A percentile compares a stretch with the other conserved stretches of the same genome.
Conservation (phyloP, 129 eudicot genomes). For the Artemisia argyi region DNA sequence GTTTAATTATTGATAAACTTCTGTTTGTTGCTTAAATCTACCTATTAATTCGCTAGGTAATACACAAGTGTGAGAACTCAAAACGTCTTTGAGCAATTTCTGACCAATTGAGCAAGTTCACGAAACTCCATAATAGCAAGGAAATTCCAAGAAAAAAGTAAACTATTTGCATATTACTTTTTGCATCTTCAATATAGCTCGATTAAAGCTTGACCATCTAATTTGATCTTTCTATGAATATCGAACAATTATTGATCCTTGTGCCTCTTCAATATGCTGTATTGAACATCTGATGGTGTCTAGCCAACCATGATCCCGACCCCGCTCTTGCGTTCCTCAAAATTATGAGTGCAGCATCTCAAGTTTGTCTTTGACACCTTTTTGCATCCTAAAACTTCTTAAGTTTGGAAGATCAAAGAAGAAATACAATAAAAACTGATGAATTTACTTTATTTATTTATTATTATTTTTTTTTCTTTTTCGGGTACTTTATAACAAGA, state of each 20-base stretch:
- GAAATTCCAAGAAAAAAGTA: not conserved
- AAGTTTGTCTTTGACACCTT: not conserved
- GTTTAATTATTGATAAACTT: too few relatives aligned
- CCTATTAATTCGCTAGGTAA: not conserved
- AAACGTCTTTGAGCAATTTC: not conserved
- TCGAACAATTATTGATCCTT: constrained; percentile 20
- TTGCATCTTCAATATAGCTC: constrained; percentile 20
- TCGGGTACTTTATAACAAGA: not conserved
- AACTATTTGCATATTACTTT: constrained; percentile 15
- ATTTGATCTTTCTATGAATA: constrained; percentile 11
- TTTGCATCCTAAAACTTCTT: not conserved
- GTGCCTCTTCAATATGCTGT: constrained; percentile 25
- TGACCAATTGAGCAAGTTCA: not conserved
- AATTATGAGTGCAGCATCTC: constrained; percentile 4
- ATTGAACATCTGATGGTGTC: constrained; percentile 24
- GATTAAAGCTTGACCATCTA: constrained; percentile 25
- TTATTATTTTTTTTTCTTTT: not conserved
- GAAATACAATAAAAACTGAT: not conserved
- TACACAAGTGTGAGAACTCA: not conserved
- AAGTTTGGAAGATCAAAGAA: not conserved
- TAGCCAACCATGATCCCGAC: constrained; percentile 12
- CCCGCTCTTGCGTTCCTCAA: constrained; percentile 7
- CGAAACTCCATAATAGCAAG: too few relatives aligned
- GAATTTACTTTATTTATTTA: not conserved
- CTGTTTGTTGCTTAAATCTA: too few relatives aligned